These are phyloP conservation scores for Candida peoriensis DNA, from an alignment of 805 yeast genomes.

Conservation along the genomic window DNA sequence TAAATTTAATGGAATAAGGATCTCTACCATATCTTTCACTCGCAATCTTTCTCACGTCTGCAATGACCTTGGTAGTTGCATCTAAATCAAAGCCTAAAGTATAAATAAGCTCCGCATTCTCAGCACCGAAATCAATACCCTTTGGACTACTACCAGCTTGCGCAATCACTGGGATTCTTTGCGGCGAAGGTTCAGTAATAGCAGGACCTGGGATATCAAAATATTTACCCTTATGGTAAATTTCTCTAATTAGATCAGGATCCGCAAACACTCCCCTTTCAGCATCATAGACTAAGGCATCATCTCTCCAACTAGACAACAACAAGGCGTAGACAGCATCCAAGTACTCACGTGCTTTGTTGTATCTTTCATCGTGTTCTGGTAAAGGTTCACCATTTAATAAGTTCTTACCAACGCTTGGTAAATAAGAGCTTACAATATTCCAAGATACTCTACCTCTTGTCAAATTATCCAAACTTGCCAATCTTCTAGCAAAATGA, in stretches of 20 bases:
- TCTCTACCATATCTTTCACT: slow-evolving; percentile 30
- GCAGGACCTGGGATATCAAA: slow-evolving; percentile 36
- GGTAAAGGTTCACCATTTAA: slow-evolving; percentile 31
- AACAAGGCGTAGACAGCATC: slow-evolving; percentile 35
- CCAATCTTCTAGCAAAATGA: slow-evolving; percentile 35
- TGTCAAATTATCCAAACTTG: slow-evolving; percentile 37
- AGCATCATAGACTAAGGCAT: slow-evolving; percentile 23
- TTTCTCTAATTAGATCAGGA: slow-evolving; percentile 36
- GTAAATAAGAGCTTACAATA: slow-evolving; percentile 37
- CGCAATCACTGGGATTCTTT: slow-evolving; percentile 38
- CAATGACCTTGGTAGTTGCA: slow-evolving; percentile 24
- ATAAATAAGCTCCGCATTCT: slow-evolving; percentile 39
- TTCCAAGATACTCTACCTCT: slow-evolving; percentile 42
- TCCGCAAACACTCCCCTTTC: slow-evolving; percentile 31
- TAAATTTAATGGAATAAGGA: slow-evolving; percentile 33
- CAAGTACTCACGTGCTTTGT: slow-evolving; percentile 35
- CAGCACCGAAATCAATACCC: slow-evolving; percentile 39
- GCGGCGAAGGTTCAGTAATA: slow-evolving; percentile 39
- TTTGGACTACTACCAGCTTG: slow-evolving; percentile 41
- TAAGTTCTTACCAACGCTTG: slow-evolving; percentile 35
- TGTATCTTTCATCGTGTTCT: slow-evolving; percentile 37
- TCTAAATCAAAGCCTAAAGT: slow-evolving; percentile 29
- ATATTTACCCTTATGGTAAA: slow-evolving; percentile 35
- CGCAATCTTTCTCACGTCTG: slow-evolving; percentile 29
- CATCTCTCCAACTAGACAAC: slow-evolving; percentile 38